Percentiles rank a stretch among this genome's conserved stretches.
Evolutionary conservation across 345 rosid genomes (phyloP).

Genomic region (Viola odorata): DNA sequence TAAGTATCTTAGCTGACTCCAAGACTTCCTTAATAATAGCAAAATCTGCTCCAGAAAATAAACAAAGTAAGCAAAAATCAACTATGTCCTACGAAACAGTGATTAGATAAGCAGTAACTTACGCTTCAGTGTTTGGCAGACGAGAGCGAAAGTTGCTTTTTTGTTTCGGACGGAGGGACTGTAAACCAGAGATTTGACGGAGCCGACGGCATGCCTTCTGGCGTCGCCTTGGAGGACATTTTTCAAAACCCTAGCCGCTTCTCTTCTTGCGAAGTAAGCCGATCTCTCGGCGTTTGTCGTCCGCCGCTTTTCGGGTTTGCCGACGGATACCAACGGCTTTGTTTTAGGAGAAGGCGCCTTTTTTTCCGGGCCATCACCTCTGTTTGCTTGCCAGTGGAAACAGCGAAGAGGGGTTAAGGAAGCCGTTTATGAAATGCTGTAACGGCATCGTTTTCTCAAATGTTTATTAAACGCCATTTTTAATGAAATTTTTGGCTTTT

Average conservation of each 20-base stretch:
- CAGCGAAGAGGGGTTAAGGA: not conserved
- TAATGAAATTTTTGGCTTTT: too few relatives aligned
- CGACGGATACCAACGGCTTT: not conserved
- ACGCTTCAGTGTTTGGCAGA: conserved; percentile 93
- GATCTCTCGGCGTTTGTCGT: conserved; percentile 28
- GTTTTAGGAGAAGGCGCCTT: conserved; percentile 1
- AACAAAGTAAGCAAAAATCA: not conserved
- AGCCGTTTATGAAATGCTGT: not conserved
- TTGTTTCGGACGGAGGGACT: conserved; percentile 75
- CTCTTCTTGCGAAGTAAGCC: conserved; percentile 72
- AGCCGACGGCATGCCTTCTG: conserved; percentile 62
- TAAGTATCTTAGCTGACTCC: conserved; percentile 48
- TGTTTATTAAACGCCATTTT: too few relatives aligned
- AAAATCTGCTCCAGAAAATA: conserved; percentile 45
- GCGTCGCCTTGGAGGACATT: conserved; percentile 76
- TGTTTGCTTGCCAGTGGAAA: not conserved
- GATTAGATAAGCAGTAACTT: conserved; percentile 1
- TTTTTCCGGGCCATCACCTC: conserved; percentile 1
- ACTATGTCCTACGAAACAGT: not conserved
- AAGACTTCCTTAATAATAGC: conserved; percentile 61
- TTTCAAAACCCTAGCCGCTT: conserved; percentile 69
- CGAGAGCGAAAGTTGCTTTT: conserved; percentile 82
- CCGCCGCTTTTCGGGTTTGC: conserved; percentile 3
- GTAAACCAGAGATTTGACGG: conserved; percentile 80
- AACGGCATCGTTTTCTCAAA: not conserved